phyloP scores from a whole-genome alignment of 2,329 filamentous ascomycete species.

The Penicillium decumbens region DNA sequence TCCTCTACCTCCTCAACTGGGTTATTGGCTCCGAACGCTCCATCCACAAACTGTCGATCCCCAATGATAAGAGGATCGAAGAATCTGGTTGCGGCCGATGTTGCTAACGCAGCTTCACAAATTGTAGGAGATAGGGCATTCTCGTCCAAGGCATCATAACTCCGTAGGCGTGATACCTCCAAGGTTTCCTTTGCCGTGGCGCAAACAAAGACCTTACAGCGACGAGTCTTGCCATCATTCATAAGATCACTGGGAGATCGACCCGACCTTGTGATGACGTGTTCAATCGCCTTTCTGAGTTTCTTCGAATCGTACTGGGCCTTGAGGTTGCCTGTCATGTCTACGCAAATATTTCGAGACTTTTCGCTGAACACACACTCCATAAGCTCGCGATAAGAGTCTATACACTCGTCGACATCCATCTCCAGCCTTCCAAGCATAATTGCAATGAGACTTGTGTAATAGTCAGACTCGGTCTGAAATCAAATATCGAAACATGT shows the following conservation, averaged over 20 bases:
- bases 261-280: slow-evolving; percentile 1
- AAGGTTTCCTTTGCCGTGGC: slow-evolving; percentile 15
- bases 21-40: slow-evolving; percentile 34
- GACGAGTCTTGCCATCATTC: slow-evolving; percentile 6
- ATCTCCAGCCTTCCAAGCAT: slow-evolving; percentile 39
- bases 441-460: slow-evolving; percentile 30
- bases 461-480: no score
- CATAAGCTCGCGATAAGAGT: no score
- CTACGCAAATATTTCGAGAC: no score
- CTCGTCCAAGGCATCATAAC: neutral
- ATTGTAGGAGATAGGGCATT: slow-evolving; percentile 28
- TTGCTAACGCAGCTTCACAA: slow-evolving; percentile 51
- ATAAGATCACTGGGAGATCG: neutral
- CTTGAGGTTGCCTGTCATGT: slow-evolving; percentile 2
- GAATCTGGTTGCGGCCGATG: slow-evolving; percentile 46
- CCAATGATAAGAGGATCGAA: slow-evolving; percentile 20
- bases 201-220: slow-evolving; percentile 12
- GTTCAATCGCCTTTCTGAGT: slow-evolving; percentile 10
- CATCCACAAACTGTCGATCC: slow-evolving; percentile 29
- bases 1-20: slow-evolving; percentile 30
- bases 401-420: slow-evolving; percentile 28
- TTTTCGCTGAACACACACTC: no score
- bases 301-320: slow-evolving; percentile 12
- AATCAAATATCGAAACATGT: no score
- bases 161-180: slow-evolving; percentile 10